Evolutionary conservation across 2,329 filamentous ascomycete species (phyloP).

Genomic region (Penicillium sp.): DNA sequence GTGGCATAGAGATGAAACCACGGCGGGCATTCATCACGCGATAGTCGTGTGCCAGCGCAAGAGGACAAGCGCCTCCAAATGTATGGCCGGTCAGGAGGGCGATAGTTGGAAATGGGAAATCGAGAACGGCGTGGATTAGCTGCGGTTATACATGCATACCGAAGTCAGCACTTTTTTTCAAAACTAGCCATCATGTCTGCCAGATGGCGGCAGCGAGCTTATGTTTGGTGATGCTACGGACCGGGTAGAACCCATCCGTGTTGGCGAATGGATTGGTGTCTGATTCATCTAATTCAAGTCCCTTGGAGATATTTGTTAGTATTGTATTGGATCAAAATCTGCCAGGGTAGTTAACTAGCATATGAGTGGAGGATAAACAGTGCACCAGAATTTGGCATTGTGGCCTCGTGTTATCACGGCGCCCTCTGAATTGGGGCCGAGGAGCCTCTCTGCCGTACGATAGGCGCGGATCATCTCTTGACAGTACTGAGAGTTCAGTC

Average conservation of each 20-base stretch:
- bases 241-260: slow-evolving; percentile 53
- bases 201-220: background rate
- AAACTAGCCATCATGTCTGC: no score
- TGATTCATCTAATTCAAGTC: slow-evolving; percentile 44
- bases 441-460: slow-evolving; percentile 41
- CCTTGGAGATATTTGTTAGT: slow-evolving; percentile 13
- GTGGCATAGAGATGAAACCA: slow-evolving; percentile 48
- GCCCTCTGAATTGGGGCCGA: slow-evolving; percentile 46
- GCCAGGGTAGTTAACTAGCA: no score
- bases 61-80: slow-evolving; percentile 46
- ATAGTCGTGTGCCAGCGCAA: slow-evolving; percentile 45
- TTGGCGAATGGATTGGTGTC: slow-evolving; percentile 51
- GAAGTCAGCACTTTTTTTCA: no score
- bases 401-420: slow-evolving; percentile 50
- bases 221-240: slow-evolving; percentile 28
- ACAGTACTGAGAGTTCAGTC: slow-evolving; percentile 45
- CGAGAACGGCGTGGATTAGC: slow-evolving; percentile 45
- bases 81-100: slow-evolving; percentile 46
- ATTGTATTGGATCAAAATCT: no score
- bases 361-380: slow-evolving; percentile 21
- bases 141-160: slow-evolving; percentile 6
- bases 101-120: slow-evolving; percentile 46
- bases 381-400: slow-evolving; percentile 47
- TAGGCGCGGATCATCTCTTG: slow-evolving; percentile 50
- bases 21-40: slow-evolving; percentile 44